Evolutionary conservation across 495 filamentous ascomycete species (phyloP).

Genomic region (Podospora didyma): DNA sequence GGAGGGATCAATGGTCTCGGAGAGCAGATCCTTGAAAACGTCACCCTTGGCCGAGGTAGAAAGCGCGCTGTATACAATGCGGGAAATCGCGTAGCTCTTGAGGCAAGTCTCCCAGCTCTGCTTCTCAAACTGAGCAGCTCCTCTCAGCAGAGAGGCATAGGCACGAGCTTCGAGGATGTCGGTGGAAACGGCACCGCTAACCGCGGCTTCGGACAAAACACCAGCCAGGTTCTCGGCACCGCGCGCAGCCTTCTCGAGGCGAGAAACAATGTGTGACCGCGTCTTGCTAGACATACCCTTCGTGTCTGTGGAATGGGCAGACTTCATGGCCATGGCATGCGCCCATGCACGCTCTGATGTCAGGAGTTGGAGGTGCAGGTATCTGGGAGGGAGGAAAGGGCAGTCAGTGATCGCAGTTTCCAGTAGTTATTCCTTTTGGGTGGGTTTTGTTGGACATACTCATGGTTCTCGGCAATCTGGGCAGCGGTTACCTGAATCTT

Average conservation of each 20-base stretch:
- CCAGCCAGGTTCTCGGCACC: constrained; percentile 65
- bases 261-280: constrained; percentile 80
- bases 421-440: not conserved
- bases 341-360: constrained; percentile 93
- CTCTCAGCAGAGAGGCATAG: constrained; percentile 70
- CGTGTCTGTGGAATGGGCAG: constrained; percentile 70
- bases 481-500: constrained; percentile 69
- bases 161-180: constrained; percentile 85
- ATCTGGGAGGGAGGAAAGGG: constrained; percentile 47
- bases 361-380: constrained; percentile 73
- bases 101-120: constrained; percentile 80
- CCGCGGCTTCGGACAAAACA: constrained; percentile 54
- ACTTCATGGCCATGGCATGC: constrained; percentile 91
- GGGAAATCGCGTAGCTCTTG: constrained; percentile 66
- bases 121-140: constrained; percentile 78
- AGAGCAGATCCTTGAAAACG: constrained; percentile 77
- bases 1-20: constrained; percentile 84
- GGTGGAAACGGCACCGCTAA: constrained; percentile 58
- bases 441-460: constrained; percentile 50
- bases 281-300: constrained; percentile 75
- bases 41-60: constrained; percentile 56
- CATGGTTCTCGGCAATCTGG: constrained; percentile 71
- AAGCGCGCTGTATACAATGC: constrained; percentile 78
- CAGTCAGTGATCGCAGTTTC: constrained; percentile 1
- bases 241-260: constrained; percentile 72